These are phyloP conservation scores for Penicillium mononematosum DNA, from an alignment of 495 filamentous ascomycete species.

Conservation along the genomic window DNA sequence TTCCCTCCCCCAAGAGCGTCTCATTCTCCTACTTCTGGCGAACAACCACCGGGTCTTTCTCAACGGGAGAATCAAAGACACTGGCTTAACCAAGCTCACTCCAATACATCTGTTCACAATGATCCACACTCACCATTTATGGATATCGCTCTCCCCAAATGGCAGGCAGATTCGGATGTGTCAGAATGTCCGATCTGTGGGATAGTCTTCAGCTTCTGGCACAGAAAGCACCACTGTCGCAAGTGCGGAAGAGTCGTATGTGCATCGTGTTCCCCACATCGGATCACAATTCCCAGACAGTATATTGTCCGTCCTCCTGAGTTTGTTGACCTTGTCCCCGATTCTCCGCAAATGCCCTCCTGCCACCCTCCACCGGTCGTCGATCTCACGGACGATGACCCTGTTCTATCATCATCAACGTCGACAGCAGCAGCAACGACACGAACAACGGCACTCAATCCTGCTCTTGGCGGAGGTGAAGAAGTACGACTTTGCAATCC, in stretches of 20 bases:
- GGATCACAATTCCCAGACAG: constrained; percentile 89
- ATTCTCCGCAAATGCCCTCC: constrained; percentile 20
- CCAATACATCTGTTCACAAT: neutral
- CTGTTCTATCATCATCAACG: constrained; percentile 15
- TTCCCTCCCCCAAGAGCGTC: constrained; percentile 27
- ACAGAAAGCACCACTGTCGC: constrained; percentile 91
- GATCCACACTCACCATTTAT: neutral
- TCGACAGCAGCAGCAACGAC: constrained; percentile 15
- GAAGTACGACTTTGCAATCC: constrained; percentile 92
- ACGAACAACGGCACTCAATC: constrained; percentile 34
- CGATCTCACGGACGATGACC: constrained; percentile 45
- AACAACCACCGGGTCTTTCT: constrained; percentile 6
- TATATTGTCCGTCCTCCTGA: constrained; percentile 86
- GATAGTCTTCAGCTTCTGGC: constrained; percentile 77
- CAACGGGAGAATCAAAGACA: neutral
- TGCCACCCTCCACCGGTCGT: constrained; percentile 27
- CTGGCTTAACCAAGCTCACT: neutral
- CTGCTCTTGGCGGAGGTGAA: constrained; percentile 71
- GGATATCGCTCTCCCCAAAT: constrained; percentile 56
- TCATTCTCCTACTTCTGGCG: constrained; percentile 10
- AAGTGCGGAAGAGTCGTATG: constrained; percentile 97
- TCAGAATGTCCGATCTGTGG: constrained; percentile 78
- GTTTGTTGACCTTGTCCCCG: constrained; percentile 23
- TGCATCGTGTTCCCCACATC: constrained; percentile 84
- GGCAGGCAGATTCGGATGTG: constrained; percentile 84